Evolutionary conservation across 2,329 filamentous ascomycete genomes (phyloP).

Genomic region (Neoscytalidium dimidiatum): DNA sequence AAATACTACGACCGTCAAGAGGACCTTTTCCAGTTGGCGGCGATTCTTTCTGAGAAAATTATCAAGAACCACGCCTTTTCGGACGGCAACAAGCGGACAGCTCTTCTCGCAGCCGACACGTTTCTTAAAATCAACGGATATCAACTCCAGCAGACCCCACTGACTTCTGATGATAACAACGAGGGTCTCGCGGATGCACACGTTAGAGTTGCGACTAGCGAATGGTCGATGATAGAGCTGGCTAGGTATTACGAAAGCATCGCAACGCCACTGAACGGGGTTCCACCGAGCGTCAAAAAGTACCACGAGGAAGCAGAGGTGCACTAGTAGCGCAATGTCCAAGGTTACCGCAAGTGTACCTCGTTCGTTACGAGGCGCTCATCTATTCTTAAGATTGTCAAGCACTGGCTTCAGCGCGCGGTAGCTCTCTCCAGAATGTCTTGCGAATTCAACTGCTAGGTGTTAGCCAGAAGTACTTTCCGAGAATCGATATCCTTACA

Average conservation of each 20-base stretch:
- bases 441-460: not conserved
- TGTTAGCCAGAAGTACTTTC: not conserved
- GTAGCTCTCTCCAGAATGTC: not conserved
- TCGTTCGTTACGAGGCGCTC: too few relatives aligned
- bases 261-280: not conserved
- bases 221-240: slow-evolving; percentile 21
- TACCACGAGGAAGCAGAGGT: not conserved
- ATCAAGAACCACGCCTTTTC: slow-evolving; percentile 35
- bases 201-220: slow-evolving; percentile 20
- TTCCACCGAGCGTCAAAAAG: not conserved
- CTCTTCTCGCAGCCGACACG: slow-evolving; percentile 33
- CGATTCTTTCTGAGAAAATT: slow-evolving; percentile 31
- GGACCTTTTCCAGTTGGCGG: slow-evolving; percentile 32
- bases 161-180: not conserved
- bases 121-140: slow-evolving; percentile 34
- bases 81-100: slow-evolving; percentile 36
- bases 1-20: slow-evolving; percentile 28
- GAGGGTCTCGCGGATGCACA: slow-evolving; percentile 16
- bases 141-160: slow-evolving; percentile 23
- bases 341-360: too few relatives aligned
- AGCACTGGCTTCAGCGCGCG: not conserved
- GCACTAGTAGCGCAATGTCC: not conserved
- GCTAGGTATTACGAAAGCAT: slow-evolving; percentile 21
- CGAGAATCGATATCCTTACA: not conserved
- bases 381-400: not conserved